These are phyloP conservation scores for Cymbomonas tetramitiformis DNA, from an alignment of 139 green algal genomes.

Conservation along the genomic window DNA sequence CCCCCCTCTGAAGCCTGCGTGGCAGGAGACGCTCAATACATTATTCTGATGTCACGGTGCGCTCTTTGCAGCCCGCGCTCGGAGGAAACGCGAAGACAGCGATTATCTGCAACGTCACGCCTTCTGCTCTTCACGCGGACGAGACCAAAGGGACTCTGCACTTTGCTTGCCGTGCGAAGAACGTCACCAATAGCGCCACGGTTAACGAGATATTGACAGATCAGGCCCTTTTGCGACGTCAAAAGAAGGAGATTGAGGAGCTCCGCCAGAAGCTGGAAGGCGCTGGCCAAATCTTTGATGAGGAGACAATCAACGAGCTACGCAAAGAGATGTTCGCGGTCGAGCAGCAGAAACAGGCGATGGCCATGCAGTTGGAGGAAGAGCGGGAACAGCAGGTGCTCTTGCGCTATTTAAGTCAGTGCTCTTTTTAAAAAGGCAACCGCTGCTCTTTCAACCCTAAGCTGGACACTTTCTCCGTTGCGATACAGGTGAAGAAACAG, in stretches of 20 bases:
- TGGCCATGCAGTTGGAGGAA: too few relatives aligned
- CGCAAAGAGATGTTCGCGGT: too few relatives aligned
- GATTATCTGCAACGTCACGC: conserved; percentile 87
- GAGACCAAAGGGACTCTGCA: conserved; percentile 81
- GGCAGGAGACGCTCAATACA: conserved; percentile 82
- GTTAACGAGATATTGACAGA: conserved; percentile 38
- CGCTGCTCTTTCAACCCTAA: too few relatives aligned
- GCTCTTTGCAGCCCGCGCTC: conserved; percentile 68
- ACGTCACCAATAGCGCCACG: conserved; percentile 62
- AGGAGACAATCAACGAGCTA: too few relatives aligned
- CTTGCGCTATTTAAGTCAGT: too few relatives aligned
- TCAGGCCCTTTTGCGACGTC: conserved; percentile 63
- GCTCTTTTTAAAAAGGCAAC: too few relatives aligned
- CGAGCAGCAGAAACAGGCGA: too few relatives aligned
- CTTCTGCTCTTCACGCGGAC: conserved; percentile 58
- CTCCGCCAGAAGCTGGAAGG: conserved; percentile 27
- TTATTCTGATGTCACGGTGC: too few relatives aligned
- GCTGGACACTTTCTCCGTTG: too few relatives aligned
- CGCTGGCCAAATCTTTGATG: too few relatives aligned
- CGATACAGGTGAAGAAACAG: too few relatives aligned
- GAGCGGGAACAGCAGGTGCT: too few relatives aligned
- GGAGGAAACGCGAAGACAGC: conserved; percentile 88
- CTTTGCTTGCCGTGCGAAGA: conserved; percentile 81
- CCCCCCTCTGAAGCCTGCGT: conserved; percentile 68
- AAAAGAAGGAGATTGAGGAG: conserved; percentile 73